phyloP scores from a whole-genome alignment of 2,329 filamentous ascomycete species.

The Exutisphaerella laricina region DNA sequence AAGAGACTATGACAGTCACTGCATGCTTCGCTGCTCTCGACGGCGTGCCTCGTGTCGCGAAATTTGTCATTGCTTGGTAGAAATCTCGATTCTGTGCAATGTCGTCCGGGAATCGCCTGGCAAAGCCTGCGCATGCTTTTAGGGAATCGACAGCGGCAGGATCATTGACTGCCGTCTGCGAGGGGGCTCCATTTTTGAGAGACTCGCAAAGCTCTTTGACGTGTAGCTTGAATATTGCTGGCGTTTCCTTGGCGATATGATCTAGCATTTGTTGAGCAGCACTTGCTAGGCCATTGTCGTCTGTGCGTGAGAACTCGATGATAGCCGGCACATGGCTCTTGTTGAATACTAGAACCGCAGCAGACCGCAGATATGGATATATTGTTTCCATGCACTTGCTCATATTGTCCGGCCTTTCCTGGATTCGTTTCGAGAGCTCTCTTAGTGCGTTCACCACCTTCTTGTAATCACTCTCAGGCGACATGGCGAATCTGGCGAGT shows the following conservation, averaged over 20 bases:
- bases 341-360: slow-evolving; percentile 83
- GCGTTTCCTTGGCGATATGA: slow-evolving; percentile 84
- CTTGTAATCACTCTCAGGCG: slow-evolving; percentile 82
- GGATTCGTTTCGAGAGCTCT: slow-evolving; percentile 66
- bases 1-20: slow-evolving; percentile 79
- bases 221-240: slow-evolving; percentile 86
- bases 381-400: slow-evolving; percentile 69
- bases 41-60: slow-evolving; percentile 75
- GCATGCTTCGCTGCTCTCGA: slow-evolving; percentile 87
- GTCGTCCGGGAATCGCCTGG: slow-evolving; percentile 76
- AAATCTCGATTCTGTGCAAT: slow-evolving; percentile 78
- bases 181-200: slow-evolving; percentile 73
- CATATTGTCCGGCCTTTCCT: slow-evolving; percentile 57
- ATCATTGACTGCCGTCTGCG: slow-evolving; percentile 61
- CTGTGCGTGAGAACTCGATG: slow-evolving; percentile 77
- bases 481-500: slow-evolving; percentile 78
- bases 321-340: slow-evolving; percentile 88
- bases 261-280: slow-evolving; percentile 85
- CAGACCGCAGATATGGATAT: slow-evolving; percentile 74
- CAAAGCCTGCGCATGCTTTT: slow-evolving; percentile 89
- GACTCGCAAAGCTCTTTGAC: slow-evolving; percentile 86
- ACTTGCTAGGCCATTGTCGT: slow-evolving; percentile 69
- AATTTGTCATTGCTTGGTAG: slow-evolving; percentile 71
- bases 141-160: slow-evolving; percentile 77
- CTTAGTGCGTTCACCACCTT: slow-evolving; percentile 86